A percentile compares a stretch with the other conserved stretches of the same genome.
phyloP scores from a whole-genome alignment of 495 filamentous ascomycete species.

The Neohortaea acidophila region DNA sequence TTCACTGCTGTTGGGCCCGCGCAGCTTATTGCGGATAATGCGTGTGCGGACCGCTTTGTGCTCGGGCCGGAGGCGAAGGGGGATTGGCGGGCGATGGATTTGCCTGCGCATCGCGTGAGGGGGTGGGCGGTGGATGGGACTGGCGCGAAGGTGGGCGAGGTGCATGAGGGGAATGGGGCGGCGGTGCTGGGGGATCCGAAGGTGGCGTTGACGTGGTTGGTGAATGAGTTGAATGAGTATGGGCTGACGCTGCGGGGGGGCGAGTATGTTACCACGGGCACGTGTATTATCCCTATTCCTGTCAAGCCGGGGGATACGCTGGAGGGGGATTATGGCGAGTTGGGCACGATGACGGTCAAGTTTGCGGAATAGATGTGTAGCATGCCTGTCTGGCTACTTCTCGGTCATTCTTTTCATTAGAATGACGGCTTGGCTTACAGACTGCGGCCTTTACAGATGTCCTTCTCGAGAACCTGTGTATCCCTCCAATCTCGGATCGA shows the following conservation, averaged over 20 bases:
- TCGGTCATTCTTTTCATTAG: no score
- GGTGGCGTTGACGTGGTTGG: not conserved
- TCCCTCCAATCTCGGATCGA: no score
- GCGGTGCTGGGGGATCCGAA: not conserved
- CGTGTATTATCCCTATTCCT: not conserved
- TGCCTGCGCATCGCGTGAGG: not conserved
- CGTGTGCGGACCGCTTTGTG: conserved; percentile 1
- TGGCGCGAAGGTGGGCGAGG: not conserved
- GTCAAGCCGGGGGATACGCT: not conserved
- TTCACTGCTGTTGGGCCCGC: not conserved
- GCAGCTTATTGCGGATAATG: not conserved
- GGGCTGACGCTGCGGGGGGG: not conserved
- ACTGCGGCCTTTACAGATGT: no score
- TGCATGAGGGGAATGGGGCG: not conserved
- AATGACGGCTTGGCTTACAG: no score
- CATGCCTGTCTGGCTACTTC: no score
- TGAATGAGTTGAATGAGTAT: not conserved
- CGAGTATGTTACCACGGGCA: not conserved
- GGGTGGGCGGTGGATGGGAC: not conserved
- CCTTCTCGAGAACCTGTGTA: no score
- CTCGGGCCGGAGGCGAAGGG: not conserved
- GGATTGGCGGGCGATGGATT: not conserved
- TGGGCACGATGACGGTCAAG: not conserved
- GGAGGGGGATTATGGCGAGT: conserved; percentile 1
- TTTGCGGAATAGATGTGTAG: not conserved